Percentiles rank a stretch among this genome's conserved stretches.
Evolutionary conservation across 2,329 filamentous ascomycete species (phyloP).

Genomic region (Monosporascus sp.): DNA sequence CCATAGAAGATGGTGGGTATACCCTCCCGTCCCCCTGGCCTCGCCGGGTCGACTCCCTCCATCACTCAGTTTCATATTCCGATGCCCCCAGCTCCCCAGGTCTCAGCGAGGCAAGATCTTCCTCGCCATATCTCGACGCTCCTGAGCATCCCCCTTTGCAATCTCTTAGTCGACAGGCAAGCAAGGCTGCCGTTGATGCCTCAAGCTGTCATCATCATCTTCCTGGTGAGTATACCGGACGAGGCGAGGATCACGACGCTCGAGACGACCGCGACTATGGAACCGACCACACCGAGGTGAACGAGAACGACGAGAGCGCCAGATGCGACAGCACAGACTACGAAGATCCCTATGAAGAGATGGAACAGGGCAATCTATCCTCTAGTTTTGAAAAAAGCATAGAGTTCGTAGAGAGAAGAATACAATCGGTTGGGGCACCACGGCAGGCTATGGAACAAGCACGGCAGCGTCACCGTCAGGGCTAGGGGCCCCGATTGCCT

Average conservation of each 20-base stretch:
- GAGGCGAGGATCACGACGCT: constrained; percentile 15
- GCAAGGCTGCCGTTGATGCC: constrained; percentile 27
- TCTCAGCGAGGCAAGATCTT: constrained; percentile 31
- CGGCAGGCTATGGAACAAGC: constrained; percentile 4
- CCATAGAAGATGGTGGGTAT: constrained; percentile 97
- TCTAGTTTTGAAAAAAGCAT: constrained; percentile 7
- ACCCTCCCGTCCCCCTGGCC: constrained; percentile 39
- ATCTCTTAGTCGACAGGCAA: constrained; percentile 21
- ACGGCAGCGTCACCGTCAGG: background rate
- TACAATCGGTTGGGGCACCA: constrained; percentile 1
- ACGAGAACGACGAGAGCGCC: constrained; percentile 28
- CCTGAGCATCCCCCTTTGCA: constrained; percentile 28
- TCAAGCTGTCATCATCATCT: constrained; percentile 40
- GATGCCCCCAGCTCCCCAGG: constrained; percentile 25
- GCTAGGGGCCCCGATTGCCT: constrained; percentile 13
- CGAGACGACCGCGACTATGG: constrained; percentile 30
- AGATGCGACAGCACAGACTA: constrained; percentile 22
- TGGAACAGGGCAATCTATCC: constrained; percentile 8
- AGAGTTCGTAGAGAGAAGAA: constrained; percentile 10
- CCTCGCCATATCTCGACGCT: constrained; percentile 38
- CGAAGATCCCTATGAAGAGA: constrained; percentile 9
- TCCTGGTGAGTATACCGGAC: constrained; percentile 41
- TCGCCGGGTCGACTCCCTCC: constrained; percentile 38
- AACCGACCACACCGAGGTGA: constrained; percentile 26
- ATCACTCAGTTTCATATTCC: constrained; percentile 24